These are phyloP conservation scores for Albatrellus sp. DNA, from an alignment of 1,284 basidiomycete genomes.

Conservation along the genomic window DNA sequence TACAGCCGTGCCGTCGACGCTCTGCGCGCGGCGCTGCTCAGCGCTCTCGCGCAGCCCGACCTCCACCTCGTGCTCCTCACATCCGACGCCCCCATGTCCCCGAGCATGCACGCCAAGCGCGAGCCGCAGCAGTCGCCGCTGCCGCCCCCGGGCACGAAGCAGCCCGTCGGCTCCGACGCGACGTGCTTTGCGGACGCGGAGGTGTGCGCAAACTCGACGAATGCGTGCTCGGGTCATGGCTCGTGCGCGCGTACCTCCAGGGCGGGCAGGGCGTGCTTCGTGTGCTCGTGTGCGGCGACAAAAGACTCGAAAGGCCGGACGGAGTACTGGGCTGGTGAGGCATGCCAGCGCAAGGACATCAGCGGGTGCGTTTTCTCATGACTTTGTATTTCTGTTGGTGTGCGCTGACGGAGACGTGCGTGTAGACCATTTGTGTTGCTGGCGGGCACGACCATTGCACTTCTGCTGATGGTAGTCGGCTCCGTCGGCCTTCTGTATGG, in stretches of 20 bases:
- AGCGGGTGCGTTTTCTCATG: conserved; percentile 43
- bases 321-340: conserved; percentile 59
- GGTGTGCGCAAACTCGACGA: conserved; percentile 49
- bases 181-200: conserved; percentile 47
- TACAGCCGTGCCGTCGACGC: conserved; percentile 33
- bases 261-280: conserved; percentile 57
- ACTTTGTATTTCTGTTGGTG: neutral
- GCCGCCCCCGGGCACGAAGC: conserved; percentile 34
- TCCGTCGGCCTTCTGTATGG: conserved; percentile 54
- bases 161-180: conserved; percentile 48
- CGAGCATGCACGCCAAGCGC: neutral
- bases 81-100: neutral
- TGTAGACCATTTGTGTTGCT: conserved; percentile 61
- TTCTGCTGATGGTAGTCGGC: conserved; percentile 54
- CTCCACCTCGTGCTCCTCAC: conserved; percentile 44
- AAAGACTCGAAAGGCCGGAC: conserved; percentile 35
- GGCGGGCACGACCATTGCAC: conserved; percentile 48
- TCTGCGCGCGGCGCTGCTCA: conserved; percentile 31
- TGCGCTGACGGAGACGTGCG: neutral
- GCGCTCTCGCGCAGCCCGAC: conserved; percentile 23
- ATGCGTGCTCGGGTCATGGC: conserved; percentile 58
- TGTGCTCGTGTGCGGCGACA: conserved; percentile 55
- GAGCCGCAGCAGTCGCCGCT: conserved; percentile 36
- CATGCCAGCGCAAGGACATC: conserved; percentile 66
- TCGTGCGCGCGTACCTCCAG: conserved; percentile 47